These are phyloP conservation scores for Suhomyces chickasaworum DNA, from an alignment of 1,139 yeast genomes.

Conservation along the genomic window DNA sequence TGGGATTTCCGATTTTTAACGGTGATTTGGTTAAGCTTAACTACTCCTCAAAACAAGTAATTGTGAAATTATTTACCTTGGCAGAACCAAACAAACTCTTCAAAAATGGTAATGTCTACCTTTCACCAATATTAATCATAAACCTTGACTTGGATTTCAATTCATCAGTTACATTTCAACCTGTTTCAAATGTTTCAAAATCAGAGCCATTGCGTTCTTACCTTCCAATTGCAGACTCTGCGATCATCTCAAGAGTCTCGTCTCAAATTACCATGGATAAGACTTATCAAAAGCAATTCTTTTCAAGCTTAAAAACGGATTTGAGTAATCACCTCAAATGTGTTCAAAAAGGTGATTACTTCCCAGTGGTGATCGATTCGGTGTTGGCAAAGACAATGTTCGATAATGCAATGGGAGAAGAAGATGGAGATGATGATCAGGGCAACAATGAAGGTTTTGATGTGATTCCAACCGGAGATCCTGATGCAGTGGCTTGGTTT, in stretches of 20 bases:
- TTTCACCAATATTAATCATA: constrained; percentile 66
- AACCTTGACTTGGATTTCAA: constrained; percentile 45
- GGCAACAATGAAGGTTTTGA: constrained; percentile 29
- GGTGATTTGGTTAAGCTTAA: constrained; percentile 62
- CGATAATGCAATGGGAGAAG: constrained; percentile 33
- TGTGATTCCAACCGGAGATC: constrained; percentile 59
- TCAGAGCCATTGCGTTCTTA: constrained; percentile 16
- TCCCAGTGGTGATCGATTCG: constrained; percentile 80
- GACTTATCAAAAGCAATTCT: constrained; percentile 63
- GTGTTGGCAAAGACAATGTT: constrained; percentile 62
- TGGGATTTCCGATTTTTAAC: constrained; percentile 61
- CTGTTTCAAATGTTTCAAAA: constrained; percentile 16
- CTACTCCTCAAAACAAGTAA: constrained; percentile 26
- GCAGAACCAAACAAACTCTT: constrained; percentile 61
- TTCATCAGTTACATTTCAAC: constrained; percentile 34
- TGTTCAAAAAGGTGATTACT: constrained; percentile 61
- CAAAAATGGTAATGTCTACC: constrained; percentile 41
- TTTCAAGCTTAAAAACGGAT: constrained; percentile 60
- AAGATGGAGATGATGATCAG: constrained; percentile 29
- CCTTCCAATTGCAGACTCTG: constrained; percentile 32
- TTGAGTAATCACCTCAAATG: constrained; percentile 63
- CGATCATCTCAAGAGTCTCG: constrained; percentile 66
- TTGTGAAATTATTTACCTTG: constrained; percentile 57
- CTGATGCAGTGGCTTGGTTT: constrained; percentile 88
- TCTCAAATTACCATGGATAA: constrained; percentile 73